These are phyloP conservation scores for Gloeostereum incarnatum DNA, from an alignment of 768 basidiomycete species.

Conservation along the genomic window DNA sequence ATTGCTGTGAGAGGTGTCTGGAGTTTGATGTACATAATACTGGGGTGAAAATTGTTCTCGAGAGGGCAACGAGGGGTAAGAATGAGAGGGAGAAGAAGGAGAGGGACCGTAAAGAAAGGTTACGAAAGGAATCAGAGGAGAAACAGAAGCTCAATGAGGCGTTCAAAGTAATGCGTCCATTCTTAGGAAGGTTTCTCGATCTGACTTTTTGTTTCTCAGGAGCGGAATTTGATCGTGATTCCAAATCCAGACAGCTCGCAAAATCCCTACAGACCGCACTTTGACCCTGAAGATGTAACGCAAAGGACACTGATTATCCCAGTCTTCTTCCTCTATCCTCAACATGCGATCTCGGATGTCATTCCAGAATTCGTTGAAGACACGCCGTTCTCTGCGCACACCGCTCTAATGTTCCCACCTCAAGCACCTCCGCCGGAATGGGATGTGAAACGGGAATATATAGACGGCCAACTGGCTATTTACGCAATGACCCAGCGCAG, in stretches of 20 bases:
- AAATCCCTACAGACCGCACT: constrained; percentile 54
- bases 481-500: constrained; percentile 76
- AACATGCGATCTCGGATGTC: constrained; percentile 82
- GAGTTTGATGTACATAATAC: constrained; percentile 48
- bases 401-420: constrained; percentile 79
- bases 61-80: constrained; percentile 36
- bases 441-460: constrained; percentile 69
- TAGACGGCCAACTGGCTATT: constrained; percentile 52
- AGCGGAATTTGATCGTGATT: constrained; percentile 59
- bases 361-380: constrained; percentile 81
- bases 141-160: constrained; percentile 46
- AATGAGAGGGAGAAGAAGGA: constrained; percentile 42
- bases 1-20: constrained; percentile 70
- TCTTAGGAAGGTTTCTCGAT: neutral
- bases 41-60: constrained; percentile 38
- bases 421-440: constrained; percentile 56
- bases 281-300: constrained; percentile 56
- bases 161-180: constrained; percentile 44
- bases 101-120: constrained; percentile 36
- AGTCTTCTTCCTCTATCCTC: constrained; percentile 90
- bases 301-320: constrained; percentile 65
- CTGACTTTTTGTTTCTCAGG: constrained; percentile 28
- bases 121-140: constrained; percentile 40
- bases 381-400: constrained; percentile 70
- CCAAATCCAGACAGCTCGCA: constrained; percentile 41